A percentile compares a stretch with the other conserved stretches of the same genome.
Evolutionary conservation across 192 early-diverging fungal species (phyloP).

Genomic region (Backusella macrospora): DNA sequence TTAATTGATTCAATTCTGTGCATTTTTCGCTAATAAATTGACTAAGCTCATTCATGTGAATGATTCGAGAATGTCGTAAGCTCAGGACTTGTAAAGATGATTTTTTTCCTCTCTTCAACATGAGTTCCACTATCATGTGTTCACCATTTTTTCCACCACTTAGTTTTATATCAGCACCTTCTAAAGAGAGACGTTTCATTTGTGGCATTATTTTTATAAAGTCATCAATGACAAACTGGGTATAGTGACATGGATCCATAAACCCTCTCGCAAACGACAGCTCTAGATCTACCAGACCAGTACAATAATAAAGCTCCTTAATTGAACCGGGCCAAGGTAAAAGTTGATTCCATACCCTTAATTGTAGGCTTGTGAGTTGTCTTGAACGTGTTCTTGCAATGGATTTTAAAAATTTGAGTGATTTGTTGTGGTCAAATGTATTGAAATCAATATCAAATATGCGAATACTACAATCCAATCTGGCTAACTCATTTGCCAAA

Average conservation of each 20-base stretch:
- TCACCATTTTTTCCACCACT: too few relatives aligned
- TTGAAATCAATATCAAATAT: neutral
- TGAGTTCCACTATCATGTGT: too few relatives aligned
- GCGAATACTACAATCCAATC: neutral
- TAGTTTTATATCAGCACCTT: neutral
- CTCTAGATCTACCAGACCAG: neutral
- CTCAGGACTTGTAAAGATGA: neutral
- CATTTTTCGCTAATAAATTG: neutral
- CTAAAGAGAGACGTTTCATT: neutral
- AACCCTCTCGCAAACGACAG: neutral
- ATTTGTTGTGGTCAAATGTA: neutral
- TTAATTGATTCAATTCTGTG: neutral
- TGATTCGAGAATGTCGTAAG: neutral
- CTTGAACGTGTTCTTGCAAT: neutral
- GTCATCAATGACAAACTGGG: neutral
- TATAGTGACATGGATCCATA: neutral
- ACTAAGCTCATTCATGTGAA: neutral
- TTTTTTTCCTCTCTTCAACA: neutral
- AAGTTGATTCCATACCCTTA: neutral
- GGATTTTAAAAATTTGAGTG: neutral
- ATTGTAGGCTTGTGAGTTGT: neutral
- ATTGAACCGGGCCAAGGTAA: neutral
- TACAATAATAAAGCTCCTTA: neutral
- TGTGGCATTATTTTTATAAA: neutral
- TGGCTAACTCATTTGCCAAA: neutral